Percentiles rank a stretch among this genome's conserved stretches.
Conservation (phyloP, 179 eudicot species). For the Kewa caespitosa region DNA sequence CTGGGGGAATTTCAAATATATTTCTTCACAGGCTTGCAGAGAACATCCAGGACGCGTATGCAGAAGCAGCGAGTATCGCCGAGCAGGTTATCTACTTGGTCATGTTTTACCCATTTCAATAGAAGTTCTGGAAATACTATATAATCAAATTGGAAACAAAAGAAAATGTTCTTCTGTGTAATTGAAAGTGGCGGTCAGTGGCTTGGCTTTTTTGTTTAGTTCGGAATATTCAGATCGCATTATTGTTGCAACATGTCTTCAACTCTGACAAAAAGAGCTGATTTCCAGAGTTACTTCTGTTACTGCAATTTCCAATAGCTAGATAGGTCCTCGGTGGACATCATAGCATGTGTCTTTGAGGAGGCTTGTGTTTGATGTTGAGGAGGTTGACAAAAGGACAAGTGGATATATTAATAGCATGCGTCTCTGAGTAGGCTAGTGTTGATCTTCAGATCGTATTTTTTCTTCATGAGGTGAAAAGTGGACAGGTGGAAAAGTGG, state of each 20-base stretch:
- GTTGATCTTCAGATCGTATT: no score
- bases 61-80: constrained; percentile 99
- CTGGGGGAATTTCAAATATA: constrained; percentile 98
- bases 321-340: neutral
- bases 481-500: no score
- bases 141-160: constrained; percentile 1
- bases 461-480: no score
- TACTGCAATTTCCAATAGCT: neutral
- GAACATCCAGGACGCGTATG: constrained; percentile 99
- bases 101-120: neutral
- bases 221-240: neutral
- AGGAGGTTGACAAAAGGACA: no score
- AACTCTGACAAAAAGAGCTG: neutral
- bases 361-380: no score
- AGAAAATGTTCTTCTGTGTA: neutral
- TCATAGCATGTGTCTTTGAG: neutral
- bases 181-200: neutral
- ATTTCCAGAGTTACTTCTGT: neutral
- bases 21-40: constrained; percentile 99
- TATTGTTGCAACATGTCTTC: neutral
- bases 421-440: no score
- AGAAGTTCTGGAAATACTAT: neutral
- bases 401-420: no score
- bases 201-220: neutral
- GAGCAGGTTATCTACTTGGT: constrained; percentile 68